Conservation (phyloP, 371 early-diverging fungal species). For the Apophysomyces elegans region DNA sequence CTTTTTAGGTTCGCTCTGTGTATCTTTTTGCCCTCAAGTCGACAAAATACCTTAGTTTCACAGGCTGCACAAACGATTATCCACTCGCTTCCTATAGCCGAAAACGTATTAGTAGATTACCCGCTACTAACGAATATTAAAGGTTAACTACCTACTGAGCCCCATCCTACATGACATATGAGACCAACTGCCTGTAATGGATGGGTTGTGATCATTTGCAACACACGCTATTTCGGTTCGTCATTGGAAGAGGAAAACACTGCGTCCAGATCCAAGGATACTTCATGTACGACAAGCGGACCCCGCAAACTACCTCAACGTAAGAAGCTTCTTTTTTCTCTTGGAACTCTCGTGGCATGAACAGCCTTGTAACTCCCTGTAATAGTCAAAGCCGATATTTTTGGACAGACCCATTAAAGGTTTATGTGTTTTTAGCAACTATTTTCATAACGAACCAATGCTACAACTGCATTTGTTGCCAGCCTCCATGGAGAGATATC, state of each 20-base stretch:
- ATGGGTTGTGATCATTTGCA: too few species aligned
- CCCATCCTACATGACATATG: too few species aligned
- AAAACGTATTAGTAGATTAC: too few species aligned
- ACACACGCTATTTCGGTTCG: not conserved
- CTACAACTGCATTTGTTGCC: not conserved
- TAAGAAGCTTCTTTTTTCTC: not conserved
- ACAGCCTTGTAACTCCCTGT: not conserved
- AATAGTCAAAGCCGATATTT: not conserved
- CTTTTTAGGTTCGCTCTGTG: not conserved
- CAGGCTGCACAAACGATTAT: not conserved
- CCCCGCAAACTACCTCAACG: not conserved
- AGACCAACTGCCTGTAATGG: too few species aligned
- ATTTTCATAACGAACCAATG: not conserved
- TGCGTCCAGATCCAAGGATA: slow-evolving; percentile 3
- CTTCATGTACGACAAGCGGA: not conserved
- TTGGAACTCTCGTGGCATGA: not conserved
- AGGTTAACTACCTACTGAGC: too few species aligned
- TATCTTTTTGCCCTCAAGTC: not conserved
- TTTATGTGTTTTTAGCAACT: not conserved
- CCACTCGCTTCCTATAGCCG: not conserved
- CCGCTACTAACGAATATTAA: too few species aligned
- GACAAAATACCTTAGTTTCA: not conserved
- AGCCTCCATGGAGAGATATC: not conserved
- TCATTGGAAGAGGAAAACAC: not conserved
- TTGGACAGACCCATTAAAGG: not conserved